A percentile compares a stretch with the other conserved stretches of the same genome.
phyloP scores from a whole-genome alignment of 192 early-diverging fungal genomes.

The Hyaloraphidium curvatum region DNA sequence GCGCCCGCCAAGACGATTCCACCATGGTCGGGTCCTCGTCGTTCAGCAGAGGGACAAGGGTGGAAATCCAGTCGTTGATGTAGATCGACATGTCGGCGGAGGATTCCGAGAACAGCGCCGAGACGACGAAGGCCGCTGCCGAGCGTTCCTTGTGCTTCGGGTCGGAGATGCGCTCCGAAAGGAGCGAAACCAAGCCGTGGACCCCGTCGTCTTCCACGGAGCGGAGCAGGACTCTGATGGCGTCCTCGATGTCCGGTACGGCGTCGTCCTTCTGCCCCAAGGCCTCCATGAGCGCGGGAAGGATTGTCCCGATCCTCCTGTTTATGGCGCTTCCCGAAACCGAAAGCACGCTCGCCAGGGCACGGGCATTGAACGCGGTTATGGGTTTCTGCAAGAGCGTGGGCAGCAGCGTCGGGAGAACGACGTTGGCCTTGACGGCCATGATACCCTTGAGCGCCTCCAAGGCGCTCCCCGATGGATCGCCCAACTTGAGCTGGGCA shows the following conservation, averaged over 20 bases:
- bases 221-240: slow-evolving; percentile 46
- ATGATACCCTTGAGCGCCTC: slow-evolving; percentile 94
- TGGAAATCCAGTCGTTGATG: slow-evolving; percentile 60
- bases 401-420: slow-evolving; percentile 96
- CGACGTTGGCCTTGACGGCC: slow-evolving; percentile 87
- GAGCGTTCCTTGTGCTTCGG: slow-evolving; percentile 25
- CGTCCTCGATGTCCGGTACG: slow-evolving; percentile 45
- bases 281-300: slow-evolving; percentile 62
- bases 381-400: slow-evolving; percentile 78
- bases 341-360: slow-evolving; percentile 67
- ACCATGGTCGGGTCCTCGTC: slow-evolving; percentile 36
- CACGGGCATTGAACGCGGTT: slow-evolving; percentile 76
- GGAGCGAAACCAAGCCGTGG: slow-evolving; percentile 50
- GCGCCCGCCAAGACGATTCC: slow-evolving; percentile 51
- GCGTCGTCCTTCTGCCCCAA: slow-evolving; percentile 45
- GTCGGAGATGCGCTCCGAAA: slow-evolving; percentile 53
- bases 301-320: slow-evolving; percentile 56
- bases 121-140: slow-evolving; percentile 37
- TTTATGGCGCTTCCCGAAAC: slow-evolving; percentile 77
- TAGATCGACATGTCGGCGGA: too few species aligned
- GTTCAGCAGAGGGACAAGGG: slow-evolving; percentile 52
- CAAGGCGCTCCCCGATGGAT: slow-evolving; percentile 45
- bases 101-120: slow-evolving; percentile 36
- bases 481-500: slow-evolving; percentile 37
- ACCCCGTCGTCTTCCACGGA: slow-evolving; percentile 71